Percentiles rank a stretch among this genome's conserved stretches.
These are phyloP conservation scores for Cladosporium austrohemisphaericum DNA, from an alignment of 2,329 filamentous ascomycete genomes.

Conservation along the genomic window DNA sequence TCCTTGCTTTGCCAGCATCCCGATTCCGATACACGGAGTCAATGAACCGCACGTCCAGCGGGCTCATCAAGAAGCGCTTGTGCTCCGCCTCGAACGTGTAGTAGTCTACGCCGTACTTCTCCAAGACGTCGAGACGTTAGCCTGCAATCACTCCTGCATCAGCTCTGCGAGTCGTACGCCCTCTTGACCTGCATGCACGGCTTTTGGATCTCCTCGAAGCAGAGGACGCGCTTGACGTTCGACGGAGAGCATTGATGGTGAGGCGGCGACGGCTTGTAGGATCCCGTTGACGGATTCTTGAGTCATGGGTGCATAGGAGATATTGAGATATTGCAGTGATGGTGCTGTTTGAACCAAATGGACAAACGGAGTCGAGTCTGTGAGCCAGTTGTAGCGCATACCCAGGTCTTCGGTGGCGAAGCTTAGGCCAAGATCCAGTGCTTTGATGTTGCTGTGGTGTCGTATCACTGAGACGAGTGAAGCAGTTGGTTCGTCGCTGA, in stretches of 20 bases:
- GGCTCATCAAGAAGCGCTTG: conserved; percentile 23
- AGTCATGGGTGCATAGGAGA: conserved; percentile 37
- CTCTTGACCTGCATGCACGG: conserved; percentile 25
- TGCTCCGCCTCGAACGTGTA: conserved; percentile 21
- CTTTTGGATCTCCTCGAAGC: conserved; percentile 26
- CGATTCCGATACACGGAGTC: conserved; percentile 38
- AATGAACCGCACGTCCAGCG: conserved; percentile 26
- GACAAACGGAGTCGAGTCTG: conserved; percentile 37
- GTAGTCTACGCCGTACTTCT: conserved; percentile 26
- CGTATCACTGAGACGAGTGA: conserved; percentile 38
- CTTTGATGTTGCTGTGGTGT: conserved; percentile 35
- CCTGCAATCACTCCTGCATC: conserved; percentile 19
- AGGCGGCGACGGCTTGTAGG: conserved; percentile 30
- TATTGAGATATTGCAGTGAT: conserved; percentile 41
- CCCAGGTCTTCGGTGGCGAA: conserved; percentile 47
- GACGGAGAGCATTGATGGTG: conserved; percentile 38
- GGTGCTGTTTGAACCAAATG: conserved; percentile 33
- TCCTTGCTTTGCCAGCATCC: conserved; percentile 31
- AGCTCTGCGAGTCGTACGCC: conserved; percentile 19
- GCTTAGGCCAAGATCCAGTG: conserved; percentile 45
- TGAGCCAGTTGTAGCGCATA: conserved; percentile 48
- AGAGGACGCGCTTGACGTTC: conserved; percentile 34
- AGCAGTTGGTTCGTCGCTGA: conserved; percentile 39
- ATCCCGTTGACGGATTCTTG: conserved; percentile 30
- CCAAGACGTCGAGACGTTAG: conserved; percentile 30